These are phyloP conservation scores for Solanum okadae DNA, from an alignment of 257 asterid species.

Conservation along the genomic window DNA sequence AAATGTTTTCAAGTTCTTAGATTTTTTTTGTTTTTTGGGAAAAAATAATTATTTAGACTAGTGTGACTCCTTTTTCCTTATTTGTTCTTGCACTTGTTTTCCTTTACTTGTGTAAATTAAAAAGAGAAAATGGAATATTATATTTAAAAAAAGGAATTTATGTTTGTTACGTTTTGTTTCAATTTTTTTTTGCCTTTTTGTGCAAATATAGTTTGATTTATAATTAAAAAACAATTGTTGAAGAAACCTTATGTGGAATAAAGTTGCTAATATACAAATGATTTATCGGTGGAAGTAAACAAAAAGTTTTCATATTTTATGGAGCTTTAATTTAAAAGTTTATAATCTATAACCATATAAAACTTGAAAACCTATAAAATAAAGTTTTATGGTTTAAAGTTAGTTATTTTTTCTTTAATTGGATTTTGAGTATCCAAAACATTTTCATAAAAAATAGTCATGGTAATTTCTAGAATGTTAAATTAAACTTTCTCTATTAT, in stretches of 20 bases:
- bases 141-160: background rate
- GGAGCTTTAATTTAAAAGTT: background rate
- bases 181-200: background rate
- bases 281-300: background rate
- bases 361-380: background rate
- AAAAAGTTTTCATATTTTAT: background rate
- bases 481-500: background rate
- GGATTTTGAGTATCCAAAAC: background rate
- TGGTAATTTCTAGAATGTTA: background rate
- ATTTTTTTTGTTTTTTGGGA: background rate
- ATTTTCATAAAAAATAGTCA: background rate
- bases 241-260: background rate
- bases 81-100: background rate
- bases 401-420: background rate
- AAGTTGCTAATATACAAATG: background rate
- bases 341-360: background rate
- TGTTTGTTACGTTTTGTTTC: background rate
- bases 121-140: background rate
- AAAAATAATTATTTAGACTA: background rate
- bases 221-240: background rate
- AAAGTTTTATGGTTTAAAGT: background rate
- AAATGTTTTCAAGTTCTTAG: background rate
- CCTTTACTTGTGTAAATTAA: background rate
- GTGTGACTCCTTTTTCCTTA: background rate
- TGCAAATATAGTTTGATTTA: background rate